Base-by-base conservation (phyloP, 2,329 filamentous ascomycete species). In the Fusarium caatingaense region DNA sequence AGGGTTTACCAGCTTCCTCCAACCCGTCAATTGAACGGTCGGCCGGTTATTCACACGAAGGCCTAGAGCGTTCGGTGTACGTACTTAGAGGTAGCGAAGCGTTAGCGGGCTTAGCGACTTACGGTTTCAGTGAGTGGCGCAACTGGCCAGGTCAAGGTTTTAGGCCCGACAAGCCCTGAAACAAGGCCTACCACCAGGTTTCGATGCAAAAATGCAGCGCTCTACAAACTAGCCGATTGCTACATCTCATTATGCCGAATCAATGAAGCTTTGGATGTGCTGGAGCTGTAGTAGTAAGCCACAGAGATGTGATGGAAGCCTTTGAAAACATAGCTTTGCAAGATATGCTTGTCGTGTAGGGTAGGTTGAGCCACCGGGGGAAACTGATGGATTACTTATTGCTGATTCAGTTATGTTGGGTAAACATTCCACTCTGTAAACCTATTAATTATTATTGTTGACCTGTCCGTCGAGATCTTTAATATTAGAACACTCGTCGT, bases 1-100 rank as follows among this genome's bases (percentile, higher is more conserved):
- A n/a, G 18, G 10, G 4, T n/a, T 37, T n/a, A 6, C 2, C n/a
- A 2, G n/a, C 11, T n/a, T n/a, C 1, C 16, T 18, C 10, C 9
- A 2, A 37, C 9, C 18, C 3, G 18, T n/a, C 34, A 37, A n/a
- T 37, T n/a, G 18, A n/a, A n/a, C 6, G 3, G 34, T 37, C 34
- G 34, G 18, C 11, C n/a, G 34, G 12, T 37, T 37, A 11, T 7
- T 7, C 34, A 37, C 3, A n/a, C 9, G 3, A 6, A 6, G 18
- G 6, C 2, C 5, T 6, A 11, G 6, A 37, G 18, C n/a, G 18
- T 37, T n/a, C 10, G 4, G 18, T 5, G 9, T 37, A 15, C 28
- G 9, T 37, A 15, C 28, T 11, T 12, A 34, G 23, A 8, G 23
- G 23, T 2, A 25, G 18, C 9, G 10, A 12, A n/a, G 18, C 10